phyloP scores from a whole-genome alignment of 768 basidiomycete species.

The Boletus fagicola region DNA sequence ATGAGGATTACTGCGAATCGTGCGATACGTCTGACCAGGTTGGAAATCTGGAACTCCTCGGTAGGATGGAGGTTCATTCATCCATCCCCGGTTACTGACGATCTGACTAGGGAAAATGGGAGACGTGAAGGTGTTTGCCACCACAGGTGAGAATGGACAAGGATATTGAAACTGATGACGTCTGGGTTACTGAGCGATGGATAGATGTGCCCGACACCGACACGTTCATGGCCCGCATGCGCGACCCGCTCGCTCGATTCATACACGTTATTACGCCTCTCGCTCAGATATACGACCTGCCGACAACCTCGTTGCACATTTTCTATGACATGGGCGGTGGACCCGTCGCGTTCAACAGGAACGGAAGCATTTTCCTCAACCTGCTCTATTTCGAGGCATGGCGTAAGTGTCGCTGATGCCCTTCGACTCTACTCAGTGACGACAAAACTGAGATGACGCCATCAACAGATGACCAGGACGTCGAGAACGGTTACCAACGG shows the following conservation, averaged over 20 bases:
- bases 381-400: constrained; percentile 80
- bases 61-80: constrained; percentile 35
- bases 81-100: constrained; percentile 1
- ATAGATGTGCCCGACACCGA: constrained; percentile 57
- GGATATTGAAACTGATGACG: not conserved
- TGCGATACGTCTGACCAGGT: constrained; percentile 68
- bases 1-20: constrained; percentile 84
- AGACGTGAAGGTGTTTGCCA: constrained; percentile 58
- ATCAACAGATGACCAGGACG: constrained; percentile 65
- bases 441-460: not conserved
- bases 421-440: not conserved
- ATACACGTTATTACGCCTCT: constrained; percentile 67
- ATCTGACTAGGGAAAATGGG: constrained; percentile 53
- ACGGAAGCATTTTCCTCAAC: constrained; percentile 86
- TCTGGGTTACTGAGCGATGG: constrained; percentile 2
- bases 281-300: constrained; percentile 68
- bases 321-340: constrained; percentile 82
- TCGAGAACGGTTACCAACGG: constrained; percentile 46
- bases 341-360: constrained; percentile 90
- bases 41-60: constrained; percentile 58
- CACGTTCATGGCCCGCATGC: constrained; percentile 50
- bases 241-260: constrained; percentile 66
- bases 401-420: constrained; percentile 55
- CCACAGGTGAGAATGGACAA: constrained; percentile 49
- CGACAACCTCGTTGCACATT: constrained; percentile 72